phyloP scores from a whole-genome alignment of 176 grass and related monocot genomes.

The Aegilops speltoides region DNA sequence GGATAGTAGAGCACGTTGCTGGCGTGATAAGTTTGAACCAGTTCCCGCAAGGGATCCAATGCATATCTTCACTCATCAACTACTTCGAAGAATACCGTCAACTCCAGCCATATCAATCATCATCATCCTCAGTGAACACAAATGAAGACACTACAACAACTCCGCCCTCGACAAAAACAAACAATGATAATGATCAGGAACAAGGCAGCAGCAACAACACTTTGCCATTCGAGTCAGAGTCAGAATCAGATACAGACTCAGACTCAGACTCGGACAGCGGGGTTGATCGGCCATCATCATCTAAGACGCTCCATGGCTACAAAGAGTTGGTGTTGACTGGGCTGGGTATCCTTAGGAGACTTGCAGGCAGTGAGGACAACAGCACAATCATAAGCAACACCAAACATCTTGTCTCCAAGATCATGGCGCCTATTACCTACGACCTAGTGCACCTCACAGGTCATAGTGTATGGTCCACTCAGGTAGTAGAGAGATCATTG shows the following conservation, averaged over 20 bases:
- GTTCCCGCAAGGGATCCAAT: not conserved
- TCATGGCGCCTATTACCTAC: not conserved
- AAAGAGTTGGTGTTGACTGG: not conserved
- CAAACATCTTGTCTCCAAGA: not conserved
- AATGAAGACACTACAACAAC: too few species aligned
- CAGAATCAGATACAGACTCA: too few species aligned
- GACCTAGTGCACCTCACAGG: not conserved
- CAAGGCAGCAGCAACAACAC: too few species aligned
- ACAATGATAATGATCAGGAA: too few species aligned
- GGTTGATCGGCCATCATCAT: too few species aligned
- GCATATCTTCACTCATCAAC: not conserved
- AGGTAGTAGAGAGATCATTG: not conserved
- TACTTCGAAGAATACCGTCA: not conserved
- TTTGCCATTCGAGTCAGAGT: too few species aligned
- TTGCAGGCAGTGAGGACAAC: not conserved
- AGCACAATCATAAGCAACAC: not conserved
- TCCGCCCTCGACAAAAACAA: too few species aligned
- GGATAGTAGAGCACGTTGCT: not conserved
- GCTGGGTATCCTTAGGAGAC: not conserved
- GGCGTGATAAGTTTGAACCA: not conserved
- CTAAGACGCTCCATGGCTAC: not conserved
- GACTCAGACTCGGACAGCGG: too few species aligned
- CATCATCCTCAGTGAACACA: too few species aligned
- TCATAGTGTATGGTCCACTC: not conserved
- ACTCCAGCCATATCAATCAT: not conserved